These are phyloP conservation scores for Bidens hawaiensis DNA, from an alignment of 140 eudicot genomes.

Conservation along the genomic window DNA sequence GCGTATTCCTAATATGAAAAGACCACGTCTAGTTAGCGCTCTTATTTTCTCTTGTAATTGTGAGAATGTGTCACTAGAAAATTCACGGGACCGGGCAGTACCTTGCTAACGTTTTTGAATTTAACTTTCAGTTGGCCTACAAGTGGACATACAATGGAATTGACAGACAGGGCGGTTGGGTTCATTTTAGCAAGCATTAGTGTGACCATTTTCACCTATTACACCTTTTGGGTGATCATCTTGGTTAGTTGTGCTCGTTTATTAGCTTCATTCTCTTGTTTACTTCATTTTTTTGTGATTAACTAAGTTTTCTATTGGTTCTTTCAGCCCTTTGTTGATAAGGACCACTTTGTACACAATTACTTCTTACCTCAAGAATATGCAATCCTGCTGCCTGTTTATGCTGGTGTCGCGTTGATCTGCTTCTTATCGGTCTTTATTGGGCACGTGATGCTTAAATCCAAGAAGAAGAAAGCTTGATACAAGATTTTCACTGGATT, in stretches of 20 bases:
- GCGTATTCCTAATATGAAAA: too few relatives aligned
- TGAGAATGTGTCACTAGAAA: too few relatives aligned
- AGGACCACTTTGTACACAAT: conserved; percentile 86
- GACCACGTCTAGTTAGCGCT: neutral
- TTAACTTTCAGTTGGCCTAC: neutral
- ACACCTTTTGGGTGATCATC: conserved; percentile 95
- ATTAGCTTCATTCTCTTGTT: neutral
- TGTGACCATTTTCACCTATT: conserved; percentile 81
- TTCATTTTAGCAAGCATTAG: conserved; percentile 66
- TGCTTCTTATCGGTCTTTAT: conserved; percentile 70
- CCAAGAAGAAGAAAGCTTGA: conserved; percentile 78
- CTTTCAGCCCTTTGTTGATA: conserved; percentile 84
- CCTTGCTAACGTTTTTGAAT: too few relatives aligned
- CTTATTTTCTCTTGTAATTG: too few relatives aligned
- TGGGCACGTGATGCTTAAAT: conserved; percentile 84
- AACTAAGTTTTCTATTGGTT: neutral
- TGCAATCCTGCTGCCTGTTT: conserved; percentile 81
- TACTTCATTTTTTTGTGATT: neutral
- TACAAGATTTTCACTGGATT: conserved; percentile 13
- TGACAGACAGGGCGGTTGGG: conserved; percentile 87
- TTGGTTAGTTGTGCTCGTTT: conserved; percentile 53
- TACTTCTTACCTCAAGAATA: conserved; percentile 94
- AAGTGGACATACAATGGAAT: conserved; percentile 48
- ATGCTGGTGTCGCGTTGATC: conserved; percentile 64
- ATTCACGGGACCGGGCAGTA: too few relatives aligned